Evolutionary conservation across 257 asterid genomes (phyloP).

Genomic region (Cordia subcordata): DNA sequence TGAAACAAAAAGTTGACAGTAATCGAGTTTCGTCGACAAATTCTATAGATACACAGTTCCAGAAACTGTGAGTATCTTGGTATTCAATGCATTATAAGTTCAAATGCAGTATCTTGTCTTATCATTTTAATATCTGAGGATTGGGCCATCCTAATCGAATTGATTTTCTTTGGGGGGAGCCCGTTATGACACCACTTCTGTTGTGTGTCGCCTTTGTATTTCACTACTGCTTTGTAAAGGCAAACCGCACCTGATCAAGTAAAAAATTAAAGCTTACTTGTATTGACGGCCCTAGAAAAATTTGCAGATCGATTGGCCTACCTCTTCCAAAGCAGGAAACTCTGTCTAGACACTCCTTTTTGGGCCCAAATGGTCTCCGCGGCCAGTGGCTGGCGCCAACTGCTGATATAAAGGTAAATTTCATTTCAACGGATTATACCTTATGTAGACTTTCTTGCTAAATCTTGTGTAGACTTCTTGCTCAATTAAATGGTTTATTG

Average conservation of each 20-base stretch:
- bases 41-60: conserved; percentile 55
- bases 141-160: background rate
- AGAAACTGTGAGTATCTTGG: conserved; percentile 57
- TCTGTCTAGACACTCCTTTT: conserved; percentile 77
- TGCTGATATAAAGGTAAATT: conserved; percentile 64
- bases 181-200: no score
- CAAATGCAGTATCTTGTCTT: background rate
- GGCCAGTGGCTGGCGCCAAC: conserved; percentile 77
- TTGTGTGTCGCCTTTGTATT: background rate
- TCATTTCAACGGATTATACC: conserved; percentile 4
- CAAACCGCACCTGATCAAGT: background rate
- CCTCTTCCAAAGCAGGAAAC: conserved; percentile 93
- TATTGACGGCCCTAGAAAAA: conserved; percentile 12
- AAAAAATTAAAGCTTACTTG: background rate
- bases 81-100: background rate
- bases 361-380: conserved; percentile 87
- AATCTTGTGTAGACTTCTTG: conserved; percentile 8
- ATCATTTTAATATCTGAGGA: background rate
- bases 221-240: background rate
- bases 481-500: conserved; percentile 12
- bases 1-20: conserved; percentile 39
- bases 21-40: conserved; percentile 46
- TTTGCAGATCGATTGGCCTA: conserved; percentile 63
- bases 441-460: conserved; percentile 6
- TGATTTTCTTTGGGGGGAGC: no score